phyloP scores from a whole-genome alignment of 2,329 filamentous ascomycete species.

The Pseudonectria buxi region DNA sequence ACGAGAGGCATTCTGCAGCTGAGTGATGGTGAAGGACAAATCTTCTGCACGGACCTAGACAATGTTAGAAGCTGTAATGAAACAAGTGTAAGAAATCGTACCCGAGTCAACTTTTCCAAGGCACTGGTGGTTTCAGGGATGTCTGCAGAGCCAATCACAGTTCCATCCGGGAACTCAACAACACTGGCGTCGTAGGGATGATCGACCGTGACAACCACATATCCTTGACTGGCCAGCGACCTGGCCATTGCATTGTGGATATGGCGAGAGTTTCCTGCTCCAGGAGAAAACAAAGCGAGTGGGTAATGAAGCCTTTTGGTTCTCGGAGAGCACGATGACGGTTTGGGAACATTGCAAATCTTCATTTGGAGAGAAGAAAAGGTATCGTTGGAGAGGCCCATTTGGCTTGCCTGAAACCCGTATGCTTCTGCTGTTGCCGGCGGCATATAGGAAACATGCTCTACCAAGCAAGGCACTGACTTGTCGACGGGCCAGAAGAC shows the following conservation, averaged over 20 bases:
- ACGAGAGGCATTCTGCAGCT: conserved; percentile 19
- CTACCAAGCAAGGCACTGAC: conserved; percentile 11
- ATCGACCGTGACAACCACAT: conserved; percentile 41
- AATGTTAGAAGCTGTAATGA: conserved; percentile 1
- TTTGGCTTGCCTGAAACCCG: conserved; percentile 15
- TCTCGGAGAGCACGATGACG: conserved; percentile 3
- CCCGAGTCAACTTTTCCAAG: conserved; percentile 14
- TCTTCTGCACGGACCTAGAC: conserved; percentile 29
- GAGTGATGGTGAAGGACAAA: conserved; percentile 30
- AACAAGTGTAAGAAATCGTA: fast-evolving
- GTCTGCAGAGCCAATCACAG: conserved; percentile 12
- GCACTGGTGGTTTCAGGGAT: conserved; percentile 5
- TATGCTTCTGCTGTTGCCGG: conserved; percentile 25
- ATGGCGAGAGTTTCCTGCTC: conserved; percentile 34
- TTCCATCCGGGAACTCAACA: conserved; percentile 41
- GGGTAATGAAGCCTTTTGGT: conserved; percentile 20
- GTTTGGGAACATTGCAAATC: conserved; percentile 15
- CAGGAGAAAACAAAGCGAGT: conserved; percentile 36
- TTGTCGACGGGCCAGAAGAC: conserved; percentile 25
- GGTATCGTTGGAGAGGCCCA: conserved; percentile 26
- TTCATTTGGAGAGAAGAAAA: conserved; percentile 22
- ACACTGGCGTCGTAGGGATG: conserved; percentile 40
- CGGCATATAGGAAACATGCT: conserved; percentile 27
- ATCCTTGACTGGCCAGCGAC: conserved; percentile 39
- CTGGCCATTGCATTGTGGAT: conserved; percentile 37